Evolutionary conservation across 805 yeast species (phyloP).

Genomic region (Tetrapisispora taiwanensis): DNA sequence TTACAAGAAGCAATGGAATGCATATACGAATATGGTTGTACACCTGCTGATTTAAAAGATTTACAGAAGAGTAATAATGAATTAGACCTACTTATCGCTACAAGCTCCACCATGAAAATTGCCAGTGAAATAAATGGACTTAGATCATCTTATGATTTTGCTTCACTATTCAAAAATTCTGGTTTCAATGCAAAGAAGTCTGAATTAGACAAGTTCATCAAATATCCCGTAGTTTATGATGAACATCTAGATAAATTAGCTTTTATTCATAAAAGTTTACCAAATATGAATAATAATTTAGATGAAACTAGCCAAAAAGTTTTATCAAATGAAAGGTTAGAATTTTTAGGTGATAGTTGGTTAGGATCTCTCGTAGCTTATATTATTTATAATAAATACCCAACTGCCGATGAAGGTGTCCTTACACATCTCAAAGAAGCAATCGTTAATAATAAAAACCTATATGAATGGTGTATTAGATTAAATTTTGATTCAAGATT

Average conservation of each 20-base stretch:
- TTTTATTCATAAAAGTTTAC: slow-evolving; percentile 14
- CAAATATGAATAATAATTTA: slow-evolving; percentile 11
- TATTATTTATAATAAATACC: slow-evolving; percentile 51
- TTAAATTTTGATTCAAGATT: slow-evolving; percentile 55
- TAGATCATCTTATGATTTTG: background rate
- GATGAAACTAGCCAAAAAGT: slow-evolving; percentile 10
- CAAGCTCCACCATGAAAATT: slow-evolving; percentile 10
- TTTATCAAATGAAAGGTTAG: slow-evolving; percentile 59
- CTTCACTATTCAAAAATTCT: slow-evolving; percentile 4
- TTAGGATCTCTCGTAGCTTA: slow-evolving; percentile 56
- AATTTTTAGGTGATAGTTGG: slow-evolving; percentile 78
- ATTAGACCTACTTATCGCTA: slow-evolving; percentile 8
- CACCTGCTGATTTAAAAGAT: slow-evolving; percentile 4
- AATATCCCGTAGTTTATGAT: slow-evolving; percentile 15
- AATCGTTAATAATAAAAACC: slow-evolving; percentile 57
- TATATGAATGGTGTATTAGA: slow-evolving; percentile 51
- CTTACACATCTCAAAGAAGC: slow-evolving; percentile 54
- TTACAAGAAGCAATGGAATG: slow-evolving; percentile 9
- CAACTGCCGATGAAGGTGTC: slow-evolving; percentile 65
- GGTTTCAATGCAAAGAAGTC: slow-evolving; percentile 5
- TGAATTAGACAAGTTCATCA: slow-evolving; percentile 7
- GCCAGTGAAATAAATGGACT: slow-evolving; percentile 1
- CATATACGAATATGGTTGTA: slow-evolving; percentile 8
- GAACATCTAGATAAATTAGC: slow-evolving; percentile 15
- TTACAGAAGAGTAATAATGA: slow-evolving; percentile 2